phyloP scores from a whole-genome alignment of 306 rosid species.

The Medicago ruthenica region DNA sequence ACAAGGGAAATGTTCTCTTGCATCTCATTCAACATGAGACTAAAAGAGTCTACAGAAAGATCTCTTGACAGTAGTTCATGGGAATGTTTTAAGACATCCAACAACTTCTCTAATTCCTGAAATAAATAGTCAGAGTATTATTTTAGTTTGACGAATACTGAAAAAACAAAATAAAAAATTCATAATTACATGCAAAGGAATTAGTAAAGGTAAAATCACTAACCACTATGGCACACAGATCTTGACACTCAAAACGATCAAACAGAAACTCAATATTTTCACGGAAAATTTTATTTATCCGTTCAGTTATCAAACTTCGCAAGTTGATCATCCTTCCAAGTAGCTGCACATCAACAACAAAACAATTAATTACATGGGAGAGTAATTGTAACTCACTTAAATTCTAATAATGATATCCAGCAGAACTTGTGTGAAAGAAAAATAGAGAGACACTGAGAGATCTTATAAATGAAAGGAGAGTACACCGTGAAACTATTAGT shows the following conservation, averaged over 20 bases:
- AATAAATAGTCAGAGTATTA: constrained; percentile 39
- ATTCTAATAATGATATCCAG: constrained; percentile 18
- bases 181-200: constrained; percentile 30
- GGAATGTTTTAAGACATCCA: constrained; percentile 80
- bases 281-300: constrained; percentile 88
- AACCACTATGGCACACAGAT: constrained; percentile 93
- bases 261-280: constrained; percentile 93
- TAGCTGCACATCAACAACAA: constrained; percentile 58
- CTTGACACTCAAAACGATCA: constrained; percentile 98
- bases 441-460: constrained; percentile 11
- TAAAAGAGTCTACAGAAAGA: constrained; percentile 82
- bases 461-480: constrained; percentile 28
- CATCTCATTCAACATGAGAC: constrained; percentile 93
- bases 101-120: constrained; percentile 91
- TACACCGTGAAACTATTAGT: constrained; percentile 19
- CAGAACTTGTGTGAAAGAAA: constrained; percentile 1
- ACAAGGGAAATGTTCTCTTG: constrained; percentile 96
- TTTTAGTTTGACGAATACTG: constrained; percentile 36
- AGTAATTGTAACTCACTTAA: constrained; percentile 9
- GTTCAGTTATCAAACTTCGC: constrained; percentile 80
- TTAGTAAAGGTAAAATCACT: constrained; percentile 52
- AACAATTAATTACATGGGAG: constrained; percentile 14
- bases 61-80: constrained; percentile 84
- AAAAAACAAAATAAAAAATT: constrained; percentile 11
- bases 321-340: constrained; percentile 94